These are phyloP conservation scores for Aspergillus calidoustus DNA, from an alignment of 2,329 filamentous ascomycete species.

Conservation along the genomic window DNA sequence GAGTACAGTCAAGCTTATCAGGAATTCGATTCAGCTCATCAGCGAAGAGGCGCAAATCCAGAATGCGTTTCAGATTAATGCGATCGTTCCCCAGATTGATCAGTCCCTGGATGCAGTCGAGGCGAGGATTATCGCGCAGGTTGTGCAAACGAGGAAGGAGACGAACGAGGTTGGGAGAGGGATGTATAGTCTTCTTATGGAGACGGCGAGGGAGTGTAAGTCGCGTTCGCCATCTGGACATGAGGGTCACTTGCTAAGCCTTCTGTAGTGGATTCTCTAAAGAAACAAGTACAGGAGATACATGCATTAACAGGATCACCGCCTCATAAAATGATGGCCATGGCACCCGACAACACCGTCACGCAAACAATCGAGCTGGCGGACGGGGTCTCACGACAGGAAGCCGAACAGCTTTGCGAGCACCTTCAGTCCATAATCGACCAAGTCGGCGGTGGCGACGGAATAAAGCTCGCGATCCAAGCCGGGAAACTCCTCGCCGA, in stretches of 20 bases:
- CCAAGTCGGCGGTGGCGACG: conserved; percentile 1
- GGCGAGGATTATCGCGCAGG: neutral
- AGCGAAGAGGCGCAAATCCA: neutral
- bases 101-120: neutral
- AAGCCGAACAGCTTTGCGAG: neutral
- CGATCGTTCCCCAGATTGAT: neutral
- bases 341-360: too few species aligned
- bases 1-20: neutral
- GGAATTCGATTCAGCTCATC: too few species aligned
- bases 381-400: too few species aligned
- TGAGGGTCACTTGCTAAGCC: too few species aligned
- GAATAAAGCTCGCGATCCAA: neutral
- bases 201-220: neutral
- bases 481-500: neutral
- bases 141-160: neutral
- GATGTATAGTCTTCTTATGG: neutral
- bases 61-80: neutral
- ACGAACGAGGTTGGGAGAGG: neutral
- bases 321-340: too few species aligned
- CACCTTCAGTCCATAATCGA: neutral
- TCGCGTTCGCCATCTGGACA: neutral
- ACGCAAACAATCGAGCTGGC: too few species aligned
- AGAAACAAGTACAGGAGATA: neutral
- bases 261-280: neutral
- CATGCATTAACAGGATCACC: too few species aligned